Evolutionary conservation across 805 yeast genomes (phyloP), one percentile per base, ranked within the genome.

Genomic region (Candida insectalens): DNA sequence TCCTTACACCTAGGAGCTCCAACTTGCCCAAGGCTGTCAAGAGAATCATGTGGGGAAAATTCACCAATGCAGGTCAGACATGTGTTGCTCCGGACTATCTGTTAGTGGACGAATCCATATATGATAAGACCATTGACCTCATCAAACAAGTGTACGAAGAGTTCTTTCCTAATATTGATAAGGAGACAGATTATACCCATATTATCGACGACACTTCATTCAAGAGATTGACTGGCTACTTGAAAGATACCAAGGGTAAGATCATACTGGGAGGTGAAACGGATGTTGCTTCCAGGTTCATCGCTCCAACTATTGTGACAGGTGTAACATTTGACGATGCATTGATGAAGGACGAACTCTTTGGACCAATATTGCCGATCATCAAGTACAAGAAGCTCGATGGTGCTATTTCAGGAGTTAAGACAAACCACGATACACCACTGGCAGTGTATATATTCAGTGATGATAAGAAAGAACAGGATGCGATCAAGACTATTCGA

Each of bases 31-130:
- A 60, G 1, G 42, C 65, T 27, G 63, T 85, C 18, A 68, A 67
- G 42, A 71, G 96, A 56, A 59, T 84, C 12, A 67, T 69, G 1
- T 83, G 92, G 83, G 89, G 88, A 13, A 74, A 79, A 45, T 79
- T 78, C 50, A 59, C 72, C 21, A 89, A 85, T 51, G 72, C 82
- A 13, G 97, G 97, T 13, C 97, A 88, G 60, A 77, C 92, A 2
- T 88, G 96, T 62, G 82, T 84, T 26, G 83, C 95, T 7, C 81
- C 88, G 6, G 97, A 89, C 59, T 88, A 85, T 49, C 59, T 81
- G 4, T 47, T 84, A 29, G 80, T 76, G n/a, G 84, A 80, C 38
- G 71, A 66, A 36, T 53, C 64, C 3, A 56, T 76, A 16, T 73
- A 77, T 47, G 70, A 62, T 19, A 59, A 69, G 41, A 70, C 83